phyloP scores from a whole-genome alignment of 2,329 filamentous ascomycete species.

The Dothideomycetidae sp. region DNA sequence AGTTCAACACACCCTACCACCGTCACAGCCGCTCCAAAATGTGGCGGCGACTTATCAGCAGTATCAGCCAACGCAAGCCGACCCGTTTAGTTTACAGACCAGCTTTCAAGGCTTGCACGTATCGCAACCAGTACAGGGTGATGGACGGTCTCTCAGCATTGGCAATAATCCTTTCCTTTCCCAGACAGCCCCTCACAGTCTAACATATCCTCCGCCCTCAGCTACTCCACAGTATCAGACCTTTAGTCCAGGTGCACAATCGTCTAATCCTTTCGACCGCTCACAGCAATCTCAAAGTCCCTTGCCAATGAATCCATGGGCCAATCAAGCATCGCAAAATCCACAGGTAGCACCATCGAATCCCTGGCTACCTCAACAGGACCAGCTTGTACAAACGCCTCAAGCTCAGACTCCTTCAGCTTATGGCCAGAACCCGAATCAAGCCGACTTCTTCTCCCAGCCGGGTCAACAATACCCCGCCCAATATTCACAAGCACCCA shows the following conservation, averaged over 20 bases:
- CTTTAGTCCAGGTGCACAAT: conserved; percentile 12
- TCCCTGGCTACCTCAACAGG: conserved; percentile 19
- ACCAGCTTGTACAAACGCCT: conserved; percentile 28
- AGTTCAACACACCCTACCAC: conserved; percentile 15
- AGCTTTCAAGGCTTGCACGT: conserved; percentile 61
- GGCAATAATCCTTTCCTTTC: conserved; percentile 20
- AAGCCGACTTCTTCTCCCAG: conserved; percentile 18
- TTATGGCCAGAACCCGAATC: conserved; percentile 15
- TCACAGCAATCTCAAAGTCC: conserved; percentile 30
- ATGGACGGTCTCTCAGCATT: conserved; percentile 4
- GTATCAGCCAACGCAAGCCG: conserved; percentile 22
- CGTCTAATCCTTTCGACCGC: conserved; percentile 31
- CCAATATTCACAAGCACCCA: conserved; percentile 16
- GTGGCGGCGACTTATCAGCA: conserved; percentile 51
- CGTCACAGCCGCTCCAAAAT: conserved; percentile 29
- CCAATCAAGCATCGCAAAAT: conserved; percentile 10
- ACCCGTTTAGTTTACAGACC: conserved; percentile 18
- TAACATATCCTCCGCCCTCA: conserved; percentile 9
- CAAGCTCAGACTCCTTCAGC: conserved; percentile 17
- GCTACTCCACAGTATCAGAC: conserved; percentile 13
- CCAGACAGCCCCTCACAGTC: conserved; percentile 15
- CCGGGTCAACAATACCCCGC: conserved; percentile 15
- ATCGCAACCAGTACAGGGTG: conserved; percentile 23
- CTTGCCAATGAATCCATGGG: conserved; percentile 17
- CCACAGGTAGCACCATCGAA: conserved; percentile 14